A percentile compares a stretch with the other conserved stretches of the same genome.
phyloP scores from a whole-genome alignment of 176 grass and related monocot species.

The Triticum turgidum region DNA sequence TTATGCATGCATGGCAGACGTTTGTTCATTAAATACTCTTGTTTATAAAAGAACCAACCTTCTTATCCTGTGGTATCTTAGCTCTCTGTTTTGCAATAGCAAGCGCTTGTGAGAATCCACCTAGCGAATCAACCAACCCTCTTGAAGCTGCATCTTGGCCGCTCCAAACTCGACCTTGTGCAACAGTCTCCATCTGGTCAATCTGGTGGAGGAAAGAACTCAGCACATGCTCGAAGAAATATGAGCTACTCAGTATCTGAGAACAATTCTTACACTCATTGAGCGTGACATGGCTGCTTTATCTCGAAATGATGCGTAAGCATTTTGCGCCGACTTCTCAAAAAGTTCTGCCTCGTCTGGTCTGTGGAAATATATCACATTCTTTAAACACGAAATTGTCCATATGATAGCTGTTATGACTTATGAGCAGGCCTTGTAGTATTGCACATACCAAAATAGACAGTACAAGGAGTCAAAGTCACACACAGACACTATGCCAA shows the following conservation, averaged over 20 bases:
- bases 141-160: conserved; percentile 81
- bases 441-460: not conserved
- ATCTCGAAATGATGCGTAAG: conserved; percentile 80
- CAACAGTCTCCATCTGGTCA: conserved; percentile 93
- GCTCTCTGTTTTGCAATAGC: conserved; percentile 96
- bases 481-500: not conserved
- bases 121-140: conserved; percentile 93
- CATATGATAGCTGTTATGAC: not conserved
- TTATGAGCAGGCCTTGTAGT: not conserved
- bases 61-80: conserved; percentile 75
- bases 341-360: conserved; percentile 84
- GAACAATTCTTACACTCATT: conserved; percentile 70
- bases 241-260: conserved; percentile 23
- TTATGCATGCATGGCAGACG: not conserved
- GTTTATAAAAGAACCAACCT: conserved; percentile 48
- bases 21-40: not conserved
- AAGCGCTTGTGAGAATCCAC: conserved; percentile 82
- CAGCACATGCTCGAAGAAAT: conserved; percentile 27
- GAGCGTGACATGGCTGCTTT: conserved; percentile 94
- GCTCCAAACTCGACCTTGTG: conserved; percentile 95
- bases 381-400: conserved; percentile 16
- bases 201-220: conserved; percentile 58
- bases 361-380: conserved; percentile 48
- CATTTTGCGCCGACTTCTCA: conserved; percentile 70
- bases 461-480: not conserved